A percentile compares a stretch with the other conserved stretches of the same genome.
These are phyloP conservation scores for Penicillium sclerotigenum DNA, from an alignment of 2,329 filamentous ascomycete genomes.

Conservation along the genomic window DNA sequence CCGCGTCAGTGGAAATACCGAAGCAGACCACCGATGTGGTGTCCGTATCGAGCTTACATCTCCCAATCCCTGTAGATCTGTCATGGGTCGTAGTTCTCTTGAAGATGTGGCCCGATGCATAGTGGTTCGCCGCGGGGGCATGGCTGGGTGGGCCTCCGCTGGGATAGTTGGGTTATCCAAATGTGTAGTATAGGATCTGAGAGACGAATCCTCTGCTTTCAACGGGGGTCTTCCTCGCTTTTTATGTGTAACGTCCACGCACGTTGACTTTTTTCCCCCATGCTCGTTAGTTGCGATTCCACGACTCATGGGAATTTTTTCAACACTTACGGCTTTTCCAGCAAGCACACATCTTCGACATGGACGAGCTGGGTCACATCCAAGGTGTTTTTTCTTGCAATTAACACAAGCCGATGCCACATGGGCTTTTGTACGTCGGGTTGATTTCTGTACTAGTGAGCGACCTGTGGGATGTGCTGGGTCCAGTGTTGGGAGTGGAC, in stretches of 20 bases:
- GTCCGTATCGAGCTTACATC: slow-evolving; percentile 19
- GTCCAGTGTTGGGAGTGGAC: slow-evolving; percentile 26
- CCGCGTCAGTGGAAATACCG: slow-evolving; percentile 28
- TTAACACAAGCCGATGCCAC: slow-evolving; percentile 50
- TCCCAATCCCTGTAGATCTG: slow-evolving; percentile 34
- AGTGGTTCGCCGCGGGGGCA: slow-evolving; percentile 22
- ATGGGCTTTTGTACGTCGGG: slow-evolving; percentile 47
- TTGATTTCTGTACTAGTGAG: slow-evolving; percentile 37
- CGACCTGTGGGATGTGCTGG: slow-evolving; percentile 23
- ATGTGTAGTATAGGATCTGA: slow-evolving; percentile 31
- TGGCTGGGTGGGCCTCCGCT: slow-evolving; percentile 25
- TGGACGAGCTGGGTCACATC: slow-evolving; percentile 46
- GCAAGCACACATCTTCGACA: slow-evolving; percentile 47
- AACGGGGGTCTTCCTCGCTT: slow-evolving; percentile 46
- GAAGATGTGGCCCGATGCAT: slow-evolving; percentile 37
- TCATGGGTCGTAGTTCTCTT: slow-evolving; percentile 39
- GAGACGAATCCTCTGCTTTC: slow-evolving; percentile 42
- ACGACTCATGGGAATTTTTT: background rate
- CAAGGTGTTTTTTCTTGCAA: slow-evolving; percentile 49
- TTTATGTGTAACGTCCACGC: slow-evolving; percentile 48
- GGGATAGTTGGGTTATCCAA: slow-evolving; percentile 26
- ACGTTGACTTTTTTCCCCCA: slow-evolving; percentile 39
- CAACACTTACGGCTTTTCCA: slow-evolving; percentile 44
- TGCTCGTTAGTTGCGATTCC: background rate
- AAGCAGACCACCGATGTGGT: slow-evolving; percentile 34